These are phyloP conservation scores for Aphanoascus verrucosus DNA, from an alignment of 2,329 filamentous ascomycete genomes.

Conservation along the genomic window DNA sequence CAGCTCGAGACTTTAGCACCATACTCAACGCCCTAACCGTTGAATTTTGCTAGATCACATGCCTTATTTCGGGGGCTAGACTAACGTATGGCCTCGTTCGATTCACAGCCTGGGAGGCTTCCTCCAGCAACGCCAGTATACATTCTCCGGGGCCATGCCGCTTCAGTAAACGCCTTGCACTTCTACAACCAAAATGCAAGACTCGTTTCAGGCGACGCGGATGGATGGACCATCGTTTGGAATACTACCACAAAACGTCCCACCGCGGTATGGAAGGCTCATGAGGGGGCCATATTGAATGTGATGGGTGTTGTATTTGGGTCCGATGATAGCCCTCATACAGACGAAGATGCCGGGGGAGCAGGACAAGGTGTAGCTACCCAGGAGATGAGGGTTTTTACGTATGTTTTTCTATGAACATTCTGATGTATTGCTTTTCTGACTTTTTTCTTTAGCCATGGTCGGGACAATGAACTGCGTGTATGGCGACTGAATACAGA, in stretches of 20 bases:
- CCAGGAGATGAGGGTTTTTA: slow-evolving; percentile 58
- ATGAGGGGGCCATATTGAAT: slow-evolving; percentile 65
- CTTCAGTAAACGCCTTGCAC: slow-evolving; percentile 64
- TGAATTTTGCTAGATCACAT: too few relatives aligned
- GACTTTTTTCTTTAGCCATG: slow-evolving; percentile 53
- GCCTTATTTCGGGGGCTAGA: neutral
- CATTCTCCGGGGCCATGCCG: slow-evolving; percentile 74
- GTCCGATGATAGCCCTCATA: slow-evolving; percentile 1
- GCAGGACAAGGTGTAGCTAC: neutral
- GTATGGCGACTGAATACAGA: slow-evolving; percentile 74
- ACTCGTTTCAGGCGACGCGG: slow-evolving; percentile 75
- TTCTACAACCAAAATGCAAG: slow-evolving; percentile 65
- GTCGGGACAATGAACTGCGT: slow-evolving; percentile 73
- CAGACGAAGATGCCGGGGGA: neutral
- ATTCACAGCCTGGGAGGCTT: slow-evolving; percentile 3
- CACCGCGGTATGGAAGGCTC: slow-evolving; percentile 74
- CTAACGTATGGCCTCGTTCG: neutral
- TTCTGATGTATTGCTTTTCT: slow-evolving; percentile 4
- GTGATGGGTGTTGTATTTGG: slow-evolving; percentile 54
- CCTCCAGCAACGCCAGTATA: slow-evolving; percentile 50
- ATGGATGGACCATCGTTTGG: slow-evolving; percentile 84
- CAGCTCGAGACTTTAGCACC: too few relatives aligned
- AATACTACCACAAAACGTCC: slow-evolving; percentile 70
- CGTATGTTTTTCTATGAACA: slow-evolving; percentile 47
- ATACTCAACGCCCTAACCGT: too few relatives aligned